A percentile compares a stretch with the other conserved stretches of the same genome.
phyloP scores from a whole-genome alignment of 805 yeast genomes.

The Candida bentonensis region DNA sequence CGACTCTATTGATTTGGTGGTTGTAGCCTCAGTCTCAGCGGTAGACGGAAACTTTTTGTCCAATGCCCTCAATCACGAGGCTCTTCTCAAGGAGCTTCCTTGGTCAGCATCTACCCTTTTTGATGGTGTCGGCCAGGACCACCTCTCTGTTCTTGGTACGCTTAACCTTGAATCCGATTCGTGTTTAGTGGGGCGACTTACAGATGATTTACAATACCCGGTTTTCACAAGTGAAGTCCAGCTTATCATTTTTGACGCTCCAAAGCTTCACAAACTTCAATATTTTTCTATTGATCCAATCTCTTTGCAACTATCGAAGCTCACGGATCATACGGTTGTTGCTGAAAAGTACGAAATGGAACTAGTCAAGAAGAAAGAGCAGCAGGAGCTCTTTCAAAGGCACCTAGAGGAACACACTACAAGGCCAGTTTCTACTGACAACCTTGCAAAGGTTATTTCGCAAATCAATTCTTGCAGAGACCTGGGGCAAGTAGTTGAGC shows the following conservation, averaged over 20 bases:
- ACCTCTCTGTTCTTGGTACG: conserved; percentile 12
- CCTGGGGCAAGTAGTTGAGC: neutral
- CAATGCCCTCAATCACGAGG: conserved; percentile 8
- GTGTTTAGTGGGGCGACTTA: neutral
- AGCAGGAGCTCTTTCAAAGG: conserved; percentile 4
- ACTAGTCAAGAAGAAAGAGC: conserved; percentile 13
- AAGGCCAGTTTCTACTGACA: neutral
- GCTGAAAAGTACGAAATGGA: conserved; percentile 17
- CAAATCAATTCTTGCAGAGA: neutral
- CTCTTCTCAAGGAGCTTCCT: conserved; percentile 8
- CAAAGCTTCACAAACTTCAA: conserved; percentile 56
- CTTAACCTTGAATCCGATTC: conserved; percentile 1
- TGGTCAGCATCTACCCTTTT: conserved; percentile 8
- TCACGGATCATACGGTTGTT: conserved; percentile 12
- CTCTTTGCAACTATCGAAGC: conserved; percentile 35
- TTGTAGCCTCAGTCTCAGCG: conserved; percentile 14
- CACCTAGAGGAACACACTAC: conserved; percentile 4
- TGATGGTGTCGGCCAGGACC: conserved; percentile 9
- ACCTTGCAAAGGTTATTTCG: neutral
- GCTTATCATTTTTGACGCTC: conserved; percentile 54
- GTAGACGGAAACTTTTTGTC: conserved; percentile 10
- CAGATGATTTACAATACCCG: neutral
- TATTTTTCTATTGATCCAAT: conserved; percentile 68
- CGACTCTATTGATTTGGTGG: conserved; percentile 10
- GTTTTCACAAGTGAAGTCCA: conserved; percentile 10